These are phyloP conservation scores for Linderniella brevidens DNA, from an alignment of 257 asterid species.

Conservation along the genomic window DNA sequence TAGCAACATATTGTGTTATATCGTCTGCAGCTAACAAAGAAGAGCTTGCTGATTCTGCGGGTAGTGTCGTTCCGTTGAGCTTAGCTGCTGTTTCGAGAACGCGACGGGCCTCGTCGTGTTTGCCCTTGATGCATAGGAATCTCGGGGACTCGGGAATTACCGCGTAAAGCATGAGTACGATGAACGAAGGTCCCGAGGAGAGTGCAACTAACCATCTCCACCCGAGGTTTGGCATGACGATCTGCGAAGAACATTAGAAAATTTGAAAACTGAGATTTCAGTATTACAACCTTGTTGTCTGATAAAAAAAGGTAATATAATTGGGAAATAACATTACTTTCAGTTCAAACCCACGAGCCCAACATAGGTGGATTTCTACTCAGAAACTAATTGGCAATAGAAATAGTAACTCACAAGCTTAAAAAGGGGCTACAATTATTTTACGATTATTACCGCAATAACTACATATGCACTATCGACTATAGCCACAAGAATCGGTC, in stretches of 20 bases:
- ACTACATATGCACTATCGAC: no score
- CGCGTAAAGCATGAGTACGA: conserved; percentile 19
- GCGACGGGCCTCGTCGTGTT: conserved; percentile 21
- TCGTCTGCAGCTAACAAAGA: conserved; percentile 12
- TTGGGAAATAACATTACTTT: no score
- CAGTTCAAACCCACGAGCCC: no score
- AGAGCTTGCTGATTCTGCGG: conserved; percentile 12
- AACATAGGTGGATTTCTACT: neutral
- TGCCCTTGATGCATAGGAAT: conserved; percentile 31
- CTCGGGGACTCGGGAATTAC: conserved; percentile 39
- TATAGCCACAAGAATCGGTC: no score
- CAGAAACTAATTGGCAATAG: no score
- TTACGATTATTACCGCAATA: no score
- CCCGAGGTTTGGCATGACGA: conserved; percentile 28
- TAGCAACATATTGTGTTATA: neutral
- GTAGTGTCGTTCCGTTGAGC: conserved; percentile 21
- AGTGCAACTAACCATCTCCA: conserved; percentile 37
- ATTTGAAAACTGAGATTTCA: conserved; percentile 2
- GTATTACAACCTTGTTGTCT: neutral
- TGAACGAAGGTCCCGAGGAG: conserved; percentile 27
- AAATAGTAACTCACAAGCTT: no score
- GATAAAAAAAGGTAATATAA: no score
- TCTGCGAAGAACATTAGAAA: conserved; percentile 13
- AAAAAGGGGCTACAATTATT: no score
- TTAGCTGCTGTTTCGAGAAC: conserved; percentile 27